These are phyloP conservation scores for Chaetomium tenue DNA, from an alignment of 495 filamentous ascomycete genomes.

Conservation along the genomic window DNA sequence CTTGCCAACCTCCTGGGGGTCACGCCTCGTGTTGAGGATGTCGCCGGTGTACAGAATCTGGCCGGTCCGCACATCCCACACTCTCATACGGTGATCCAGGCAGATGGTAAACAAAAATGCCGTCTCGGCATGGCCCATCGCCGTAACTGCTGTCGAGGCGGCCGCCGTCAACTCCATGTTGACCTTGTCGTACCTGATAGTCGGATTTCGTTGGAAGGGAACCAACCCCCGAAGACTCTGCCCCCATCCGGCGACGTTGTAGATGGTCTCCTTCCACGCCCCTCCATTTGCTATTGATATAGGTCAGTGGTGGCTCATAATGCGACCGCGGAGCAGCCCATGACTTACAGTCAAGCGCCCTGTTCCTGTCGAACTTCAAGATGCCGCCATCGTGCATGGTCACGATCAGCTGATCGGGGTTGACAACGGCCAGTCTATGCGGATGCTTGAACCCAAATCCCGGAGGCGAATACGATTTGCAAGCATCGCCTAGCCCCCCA, in stretches of 20 bases:
- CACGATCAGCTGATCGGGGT: slow-evolving; percentile 68
- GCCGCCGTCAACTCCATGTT: slow-evolving; percentile 65
- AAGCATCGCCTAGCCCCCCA: slow-evolving; percentile 68
- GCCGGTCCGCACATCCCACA: slow-evolving; percentile 78
- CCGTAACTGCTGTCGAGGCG: slow-evolving; percentile 57
- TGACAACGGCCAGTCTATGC: slow-evolving; percentile 75
- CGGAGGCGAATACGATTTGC: slow-evolving; percentile 67
- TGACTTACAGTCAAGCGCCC: slow-evolving; percentile 64
- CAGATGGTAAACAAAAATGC: slow-evolving; percentile 77
- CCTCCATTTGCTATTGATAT: slow-evolving; percentile 41
- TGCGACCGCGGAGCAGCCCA: not conserved
- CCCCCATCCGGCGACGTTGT: slow-evolving; percentile 76
- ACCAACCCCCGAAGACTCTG: slow-evolving; percentile 69
- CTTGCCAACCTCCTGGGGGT: slow-evolving; percentile 57
- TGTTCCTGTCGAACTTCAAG: slow-evolving; percentile 65
- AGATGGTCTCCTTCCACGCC: slow-evolving; percentile 73
- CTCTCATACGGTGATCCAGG: slow-evolving; percentile 79
- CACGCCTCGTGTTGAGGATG: slow-evolving; percentile 54
- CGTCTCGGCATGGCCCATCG: slow-evolving; percentile 41
- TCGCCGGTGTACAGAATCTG: slow-evolving; percentile 70
- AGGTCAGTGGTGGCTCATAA: slow-evolving; percentile 11
- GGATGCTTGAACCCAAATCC: slow-evolving; percentile 75
- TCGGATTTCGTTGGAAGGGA: slow-evolving; percentile 64
- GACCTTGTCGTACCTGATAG: slow-evolving; percentile 61
- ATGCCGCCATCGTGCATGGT: slow-evolving; percentile 81